Percentiles rank a stretch among this genome's conserved stretches.
Evolutionary conservation across 2,329 filamentous ascomycete species (phyloP).

Genomic region (Metarhizium guizhouense): DNA sequence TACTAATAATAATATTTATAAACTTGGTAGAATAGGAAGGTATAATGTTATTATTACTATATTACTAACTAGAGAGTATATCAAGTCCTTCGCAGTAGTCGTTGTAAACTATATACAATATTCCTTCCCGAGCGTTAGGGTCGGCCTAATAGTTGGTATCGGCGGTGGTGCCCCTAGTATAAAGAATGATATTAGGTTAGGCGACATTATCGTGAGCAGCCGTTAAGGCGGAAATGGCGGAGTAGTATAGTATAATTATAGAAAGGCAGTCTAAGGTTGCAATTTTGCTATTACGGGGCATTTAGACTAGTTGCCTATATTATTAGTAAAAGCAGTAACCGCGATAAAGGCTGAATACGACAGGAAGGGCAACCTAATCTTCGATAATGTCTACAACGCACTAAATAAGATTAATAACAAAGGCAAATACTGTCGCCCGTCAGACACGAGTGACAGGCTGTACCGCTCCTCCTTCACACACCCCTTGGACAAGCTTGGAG

Average conservation of each 20-base stretch:
- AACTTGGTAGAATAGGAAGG: constrained; percentile 4
- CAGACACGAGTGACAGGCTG: too few relatives aligned
- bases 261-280: constrained; percentile 10
- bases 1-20: constrained; percentile 9
- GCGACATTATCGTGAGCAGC: constrained; percentile 14
- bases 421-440: background rate
- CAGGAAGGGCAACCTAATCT: constrained; percentile 6
- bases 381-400: background rate
- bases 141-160: constrained; percentile 10
- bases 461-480: background rate
- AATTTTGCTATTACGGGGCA: constrained; percentile 3
- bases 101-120: constrained; percentile 17
- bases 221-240: background rate
- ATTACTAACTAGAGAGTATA: constrained; percentile 5
- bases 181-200: constrained; percentile 22
- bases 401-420: background rate
- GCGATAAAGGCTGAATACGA: background rate
- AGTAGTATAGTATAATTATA: constrained; percentile 16
- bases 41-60: constrained; percentile 12
- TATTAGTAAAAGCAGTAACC: constrained; percentile 1
- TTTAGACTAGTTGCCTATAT: constrained; percentile 11
- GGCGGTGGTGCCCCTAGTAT: constrained; percentile 23
- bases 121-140: constrained; percentile 19
- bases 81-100: constrained; percentile 7
- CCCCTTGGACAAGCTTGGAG: background rate